Evolutionary conservation across 1,139 yeast genomes (phyloP).

Genomic region (Pneumocystis carinii): DNA sequence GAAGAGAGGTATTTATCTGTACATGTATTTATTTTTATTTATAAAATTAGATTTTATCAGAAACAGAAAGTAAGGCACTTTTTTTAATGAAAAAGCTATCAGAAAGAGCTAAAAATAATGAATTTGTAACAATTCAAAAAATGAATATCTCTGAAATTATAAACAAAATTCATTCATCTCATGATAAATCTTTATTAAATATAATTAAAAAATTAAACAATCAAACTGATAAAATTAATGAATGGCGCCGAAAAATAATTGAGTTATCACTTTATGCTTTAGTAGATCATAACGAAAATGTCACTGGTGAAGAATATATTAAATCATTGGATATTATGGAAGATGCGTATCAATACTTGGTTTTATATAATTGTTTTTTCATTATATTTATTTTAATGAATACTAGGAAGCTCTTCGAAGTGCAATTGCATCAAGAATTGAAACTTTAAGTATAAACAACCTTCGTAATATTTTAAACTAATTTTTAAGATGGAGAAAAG

Average conservation of each 20-base stretch:
- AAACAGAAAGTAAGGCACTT: slow-evolving; percentile 18
- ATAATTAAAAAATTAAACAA: slow-evolving; percentile 32
- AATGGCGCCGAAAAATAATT: slow-evolving; percentile 37
- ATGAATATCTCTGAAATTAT: slow-evolving; percentile 17
- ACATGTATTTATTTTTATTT: slow-evolving; percentile 14
- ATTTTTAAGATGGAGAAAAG: background rate
- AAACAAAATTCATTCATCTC: slow-evolving; percentile 18
- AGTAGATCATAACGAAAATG: slow-evolving; percentile 29
- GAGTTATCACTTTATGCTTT: slow-evolving; percentile 35
- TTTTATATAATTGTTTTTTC: background rate
- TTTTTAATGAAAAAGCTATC: slow-evolving; percentile 15
- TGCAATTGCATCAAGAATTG: background rate
- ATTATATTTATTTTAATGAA: background rate
- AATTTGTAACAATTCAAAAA: slow-evolving; percentile 19
- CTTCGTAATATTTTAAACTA: background rate
- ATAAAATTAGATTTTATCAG: slow-evolving; percentile 11
- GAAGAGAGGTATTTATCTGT: slow-evolving; percentile 40
- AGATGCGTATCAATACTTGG: background rate
- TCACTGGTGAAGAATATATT: slow-evolving; percentile 68
- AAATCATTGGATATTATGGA: slow-evolving; percentile 32
- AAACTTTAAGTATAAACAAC: background rate
- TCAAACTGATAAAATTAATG: slow-evolving; percentile 44
- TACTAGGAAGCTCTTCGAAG: background rate
- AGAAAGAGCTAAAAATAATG: slow-evolving; percentile 12
- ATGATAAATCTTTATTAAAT: slow-evolving; percentile 14